A percentile compares a stretch with the other conserved stretches of the same genome.
Evolutionary conservation across 2,329 filamentous ascomycete species (phyloP).

Genomic region (Ophiostoma sp.): DNA sequence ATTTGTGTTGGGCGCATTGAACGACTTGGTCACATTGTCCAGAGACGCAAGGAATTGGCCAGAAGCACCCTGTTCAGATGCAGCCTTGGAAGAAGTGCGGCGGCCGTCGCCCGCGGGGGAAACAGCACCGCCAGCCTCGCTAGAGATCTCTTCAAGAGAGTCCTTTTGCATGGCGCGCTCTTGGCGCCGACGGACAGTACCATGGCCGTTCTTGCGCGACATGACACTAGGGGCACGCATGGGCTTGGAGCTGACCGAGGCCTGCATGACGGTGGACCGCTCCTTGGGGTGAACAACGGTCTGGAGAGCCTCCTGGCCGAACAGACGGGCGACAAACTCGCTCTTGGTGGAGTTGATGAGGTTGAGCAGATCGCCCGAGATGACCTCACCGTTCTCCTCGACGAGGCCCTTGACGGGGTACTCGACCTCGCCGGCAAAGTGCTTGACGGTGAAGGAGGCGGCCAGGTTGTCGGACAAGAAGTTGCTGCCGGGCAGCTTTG

Average conservation of each 20-base stretch:
- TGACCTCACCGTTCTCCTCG: slow-evolving; percentile 93
- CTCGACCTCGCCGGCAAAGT: slow-evolving; percentile 95
- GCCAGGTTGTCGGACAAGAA: slow-evolving; percentile 77
- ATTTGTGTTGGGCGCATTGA: slow-evolving; percentile 78
- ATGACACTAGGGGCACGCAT: slow-evolving; percentile 90
- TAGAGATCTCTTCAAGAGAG: slow-evolving; percentile 41
- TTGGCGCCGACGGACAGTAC: slow-evolving; percentile 31
- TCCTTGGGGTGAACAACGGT: slow-evolving; percentile 92
- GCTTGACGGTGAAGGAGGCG: slow-evolving; percentile 81
- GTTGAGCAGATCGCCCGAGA: slow-evolving; percentile 93
- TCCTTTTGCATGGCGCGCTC: slow-evolving; percentile 38
- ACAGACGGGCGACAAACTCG: slow-evolving; percentile 81
- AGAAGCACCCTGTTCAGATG: slow-evolving; percentile 74
- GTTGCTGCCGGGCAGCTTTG: slow-evolving; percentile 79
- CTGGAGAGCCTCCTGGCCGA: slow-evolving; percentile 91
- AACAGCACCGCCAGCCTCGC: slow-evolving; percentile 35
- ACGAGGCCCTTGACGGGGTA: slow-evolving; percentile 82
- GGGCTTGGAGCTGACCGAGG: slow-evolving; percentile 92
- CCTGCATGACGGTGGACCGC: slow-evolving; percentile 85
- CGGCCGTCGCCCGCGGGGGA: slow-evolving; percentile 37
- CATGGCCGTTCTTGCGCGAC: slow-evolving; percentile 56
- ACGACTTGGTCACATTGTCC: slow-evolving; percentile 83
- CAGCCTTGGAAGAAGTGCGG: slow-evolving; percentile 16
- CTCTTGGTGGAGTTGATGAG: slow-evolving; percentile 84
- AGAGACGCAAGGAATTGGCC: slow-evolving; percentile 86